Evolutionary conservation across 1,284 basidiomycete species (phyloP).

Genomic region (Meira miltonrushii): DNA sequence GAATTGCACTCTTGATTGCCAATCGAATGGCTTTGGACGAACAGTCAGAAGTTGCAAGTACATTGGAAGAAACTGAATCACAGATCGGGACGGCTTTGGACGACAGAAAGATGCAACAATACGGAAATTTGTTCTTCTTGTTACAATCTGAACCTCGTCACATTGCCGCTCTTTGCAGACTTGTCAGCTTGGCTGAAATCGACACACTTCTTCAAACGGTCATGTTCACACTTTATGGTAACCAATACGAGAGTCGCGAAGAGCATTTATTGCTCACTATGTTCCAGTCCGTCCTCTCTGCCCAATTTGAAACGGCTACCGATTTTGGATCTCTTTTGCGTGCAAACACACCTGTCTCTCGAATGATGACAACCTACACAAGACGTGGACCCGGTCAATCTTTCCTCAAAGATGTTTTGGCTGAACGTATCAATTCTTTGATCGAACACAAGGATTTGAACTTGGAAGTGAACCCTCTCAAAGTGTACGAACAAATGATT

Average conservation of each 20-base stretch:
- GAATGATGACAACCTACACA: slow-evolving; percentile 99
- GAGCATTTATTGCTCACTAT: slow-evolving; percentile 97
- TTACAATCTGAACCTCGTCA: slow-evolving; percentile 95
- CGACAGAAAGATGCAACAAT: slow-evolving; percentile 85
- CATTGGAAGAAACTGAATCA: slow-evolving; percentile 83
- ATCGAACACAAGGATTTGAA: slow-evolving; percentile 98
- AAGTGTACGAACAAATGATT: slow-evolving; percentile 98
- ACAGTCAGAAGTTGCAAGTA: slow-evolving; percentile 38
- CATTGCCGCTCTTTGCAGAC: slow-evolving; percentile 90
- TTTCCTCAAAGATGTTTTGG: slow-evolving; percentile 91
- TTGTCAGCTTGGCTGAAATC: slow-evolving; percentile 91
- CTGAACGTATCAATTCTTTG: slow-evolving; percentile 93
- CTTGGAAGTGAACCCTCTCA: slow-evolving; percentile 95
- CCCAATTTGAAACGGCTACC: slow-evolving; percentile 95
- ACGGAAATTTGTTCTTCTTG: slow-evolving; percentile 97
- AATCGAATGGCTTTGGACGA: slow-evolving; percentile 96
- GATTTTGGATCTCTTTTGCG: slow-evolving; percentile 95
- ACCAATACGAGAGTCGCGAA: slow-evolving; percentile 97
- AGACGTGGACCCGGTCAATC: slow-evolving; percentile 94
- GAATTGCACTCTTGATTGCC: slow-evolving; percentile 95
- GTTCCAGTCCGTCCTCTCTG: slow-evolving; percentile 95
- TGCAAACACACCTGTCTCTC: slow-evolving; percentile 95
- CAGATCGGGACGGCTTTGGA: slow-evolving; percentile 60
- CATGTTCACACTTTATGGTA: slow-evolving; percentile 99
- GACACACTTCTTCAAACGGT: slow-evolving; percentile 98